phyloP scores from a whole-genome alignment of 208 protist species.

The Leishmania turanica region DNA sequence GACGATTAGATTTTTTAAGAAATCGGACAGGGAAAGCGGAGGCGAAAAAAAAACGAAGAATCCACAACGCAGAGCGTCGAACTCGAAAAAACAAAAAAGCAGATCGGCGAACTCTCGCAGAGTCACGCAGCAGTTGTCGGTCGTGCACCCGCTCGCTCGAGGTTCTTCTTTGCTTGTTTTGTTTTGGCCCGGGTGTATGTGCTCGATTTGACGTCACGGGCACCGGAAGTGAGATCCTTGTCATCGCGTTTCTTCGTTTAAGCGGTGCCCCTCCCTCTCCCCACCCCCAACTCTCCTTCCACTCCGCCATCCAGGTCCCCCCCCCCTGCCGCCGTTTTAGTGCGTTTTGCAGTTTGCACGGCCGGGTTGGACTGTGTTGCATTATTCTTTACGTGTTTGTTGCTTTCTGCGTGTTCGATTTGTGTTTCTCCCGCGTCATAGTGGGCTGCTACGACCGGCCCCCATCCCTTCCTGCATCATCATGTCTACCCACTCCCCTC shows the following conservation, averaged over 20 bases:
- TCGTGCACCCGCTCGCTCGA: neutral
- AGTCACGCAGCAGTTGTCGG: neutral
- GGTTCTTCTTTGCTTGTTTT: neutral
- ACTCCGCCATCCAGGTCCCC: neutral
- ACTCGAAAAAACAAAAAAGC: neutral
- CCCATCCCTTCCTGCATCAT: neutral
- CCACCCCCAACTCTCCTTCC: neutral
- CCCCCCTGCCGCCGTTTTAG: neutral
- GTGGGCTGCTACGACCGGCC: neutral
- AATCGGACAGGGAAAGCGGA: neutral
- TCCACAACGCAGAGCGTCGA: neutral
- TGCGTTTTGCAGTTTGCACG: neutral
- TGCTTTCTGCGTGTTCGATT: neutral
- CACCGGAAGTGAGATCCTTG: neutral
- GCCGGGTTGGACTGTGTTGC: neutral
- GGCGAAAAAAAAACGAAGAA: neutral
- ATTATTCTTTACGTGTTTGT: neutral
- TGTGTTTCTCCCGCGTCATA: neutral
- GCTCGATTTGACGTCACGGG: neutral
- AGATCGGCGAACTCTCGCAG: neutral
- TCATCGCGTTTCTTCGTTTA: neutral
- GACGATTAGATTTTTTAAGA: too few species aligned
- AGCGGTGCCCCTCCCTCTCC: neutral
- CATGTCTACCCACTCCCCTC: constrained; percentile 19
- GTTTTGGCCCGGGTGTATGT: neutral